phyloP scores from a whole-genome alignment of 176 grass and related monocot genomes.

The Cenchrus fungigraminus region DNA sequence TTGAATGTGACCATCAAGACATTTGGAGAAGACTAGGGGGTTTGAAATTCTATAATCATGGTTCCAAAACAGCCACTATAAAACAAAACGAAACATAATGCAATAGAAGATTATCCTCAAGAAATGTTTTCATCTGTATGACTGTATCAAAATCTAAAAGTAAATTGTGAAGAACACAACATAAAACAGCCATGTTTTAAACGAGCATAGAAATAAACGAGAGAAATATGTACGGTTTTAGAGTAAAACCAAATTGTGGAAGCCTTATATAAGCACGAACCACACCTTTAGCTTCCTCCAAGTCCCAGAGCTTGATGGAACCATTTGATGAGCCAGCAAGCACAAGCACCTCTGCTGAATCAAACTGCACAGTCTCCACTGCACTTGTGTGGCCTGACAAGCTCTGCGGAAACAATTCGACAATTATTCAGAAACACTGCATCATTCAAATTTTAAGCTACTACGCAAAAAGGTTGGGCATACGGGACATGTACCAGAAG shows the following conservation, averaged over 20 bases:
- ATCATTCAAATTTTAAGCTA: conserved; percentile 28
- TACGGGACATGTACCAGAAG: conserved; percentile 57
- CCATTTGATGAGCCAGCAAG: conserved; percentile 92
- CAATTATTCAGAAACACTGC: conserved; percentile 15
- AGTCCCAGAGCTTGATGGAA: conserved; percentile 94
- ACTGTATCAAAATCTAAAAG: conserved; percentile 29
- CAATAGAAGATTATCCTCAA: neutral
- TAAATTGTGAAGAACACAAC: neutral
- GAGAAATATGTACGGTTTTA: neutral
- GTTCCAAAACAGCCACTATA: neutral
- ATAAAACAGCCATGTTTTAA: conserved; percentile 25
- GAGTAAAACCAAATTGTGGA: neutral
- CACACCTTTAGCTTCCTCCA: conserved; percentile 94
- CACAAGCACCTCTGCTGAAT: conserved; percentile 90
- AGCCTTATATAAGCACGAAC: conserved; percentile 32
- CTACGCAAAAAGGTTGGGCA: conserved; percentile 11
- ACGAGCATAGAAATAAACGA: neutral
- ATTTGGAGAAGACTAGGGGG: neutral
- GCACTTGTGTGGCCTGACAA: conserved; percentile 80
- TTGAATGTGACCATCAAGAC: neutral
- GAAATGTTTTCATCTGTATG: neutral
- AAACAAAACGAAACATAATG: neutral
- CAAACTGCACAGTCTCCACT: conserved; percentile 86
- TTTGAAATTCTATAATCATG: neutral
- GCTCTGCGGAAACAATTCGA: conserved; percentile 60